Base-by-base conservation (phyloP, 306 rosid species). In the Prunus fruticosa region DNA sequence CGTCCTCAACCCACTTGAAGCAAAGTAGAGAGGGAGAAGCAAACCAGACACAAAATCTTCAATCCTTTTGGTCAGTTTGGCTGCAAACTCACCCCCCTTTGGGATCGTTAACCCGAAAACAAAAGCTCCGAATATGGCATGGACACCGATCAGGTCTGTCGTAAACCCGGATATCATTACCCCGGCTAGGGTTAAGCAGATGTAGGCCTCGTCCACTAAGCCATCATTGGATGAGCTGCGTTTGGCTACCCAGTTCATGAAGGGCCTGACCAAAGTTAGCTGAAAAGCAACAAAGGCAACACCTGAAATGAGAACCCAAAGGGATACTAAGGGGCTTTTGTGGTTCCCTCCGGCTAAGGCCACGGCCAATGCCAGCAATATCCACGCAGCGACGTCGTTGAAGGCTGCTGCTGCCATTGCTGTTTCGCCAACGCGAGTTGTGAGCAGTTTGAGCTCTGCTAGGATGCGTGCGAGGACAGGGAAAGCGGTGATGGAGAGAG, bases 131-230 rank as follows among this genome's bases (percentile, higher is more conserved):
- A 94, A 91, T 16, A 94, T 91, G 0, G 97, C 62, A 22, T 94
- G 97, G 53, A 94, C 88, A 32, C 97, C 97, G 1, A 90, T 94
- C 0, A 94, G 28, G 51, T 94, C 98, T 1, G 98, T 90, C 56
- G 81, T 12, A n/a, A 94, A 91, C 3, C 97, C 97, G 0, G 91
- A 86, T 2, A 87, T 81, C 88, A 91, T 56, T 0, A 91, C 95
- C 0, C 91, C 96, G 0, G 87, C 88, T 2, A 90, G 43, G 0
- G 93, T 91, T 43, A 91, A 64, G 49, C 94, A 90, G 3, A 91
- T 84, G 15, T 90, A 90, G 15, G 79, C 79, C 47, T 93, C 97
- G 6, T 79, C 83, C 0, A 85, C 86, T 0, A 71, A 75, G 12
- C 76, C 92, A n/a, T 85, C 74, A 43, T 83, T 87, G 6, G 69